phyloP scores from a whole-genome alignment of 768 basidiomycete genomes.

The Hericium rajendrae region DNA sequence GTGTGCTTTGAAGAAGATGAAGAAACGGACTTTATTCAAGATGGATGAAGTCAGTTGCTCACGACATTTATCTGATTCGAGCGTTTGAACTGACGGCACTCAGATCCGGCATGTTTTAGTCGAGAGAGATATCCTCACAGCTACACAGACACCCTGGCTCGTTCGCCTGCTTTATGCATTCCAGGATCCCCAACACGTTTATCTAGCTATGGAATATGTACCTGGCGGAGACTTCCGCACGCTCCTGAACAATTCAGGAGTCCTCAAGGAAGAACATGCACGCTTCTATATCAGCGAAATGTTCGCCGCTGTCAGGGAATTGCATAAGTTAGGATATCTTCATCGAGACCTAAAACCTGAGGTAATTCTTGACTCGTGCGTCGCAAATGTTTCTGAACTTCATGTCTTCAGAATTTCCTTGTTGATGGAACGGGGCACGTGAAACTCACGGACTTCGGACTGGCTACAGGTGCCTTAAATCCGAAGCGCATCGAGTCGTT shows the following conservation, averaged over 20 bases:
- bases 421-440: constrained; percentile 95
- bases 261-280: constrained; percentile 95
- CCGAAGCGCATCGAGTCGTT: constrained; percentile 91
- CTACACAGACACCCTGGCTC: constrained; percentile 96
- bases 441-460: constrained; percentile 94
- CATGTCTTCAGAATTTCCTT: constrained; percentile 71
- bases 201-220: constrained; percentile 98
- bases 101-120: constrained; percentile 96
- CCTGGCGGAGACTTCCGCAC: constrained; percentile 98
- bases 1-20: constrained; percentile 97
- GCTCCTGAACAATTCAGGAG: constrained; percentile 93
- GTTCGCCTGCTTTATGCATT: constrained; percentile 93
- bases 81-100: background rate
- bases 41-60: constrained; percentile 80
- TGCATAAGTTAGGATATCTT: constrained; percentile 96
- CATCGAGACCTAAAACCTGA: constrained; percentile 98
- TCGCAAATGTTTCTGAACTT: background rate
- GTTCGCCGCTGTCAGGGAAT: constrained; percentile 88
- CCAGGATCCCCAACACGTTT: constrained; percentile 85
- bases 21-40: constrained; percentile 87
- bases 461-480: constrained; percentile 93
- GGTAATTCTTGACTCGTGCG: constrained; percentile 33
- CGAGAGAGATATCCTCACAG: constrained; percentile 94
- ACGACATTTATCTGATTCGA: background rate
- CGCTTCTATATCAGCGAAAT: constrained; percentile 97